These are phyloP conservation scores for Tulasnella sp. DNA, from an alignment of 768 basidiomycete species.

Conservation along the genomic window DNA sequence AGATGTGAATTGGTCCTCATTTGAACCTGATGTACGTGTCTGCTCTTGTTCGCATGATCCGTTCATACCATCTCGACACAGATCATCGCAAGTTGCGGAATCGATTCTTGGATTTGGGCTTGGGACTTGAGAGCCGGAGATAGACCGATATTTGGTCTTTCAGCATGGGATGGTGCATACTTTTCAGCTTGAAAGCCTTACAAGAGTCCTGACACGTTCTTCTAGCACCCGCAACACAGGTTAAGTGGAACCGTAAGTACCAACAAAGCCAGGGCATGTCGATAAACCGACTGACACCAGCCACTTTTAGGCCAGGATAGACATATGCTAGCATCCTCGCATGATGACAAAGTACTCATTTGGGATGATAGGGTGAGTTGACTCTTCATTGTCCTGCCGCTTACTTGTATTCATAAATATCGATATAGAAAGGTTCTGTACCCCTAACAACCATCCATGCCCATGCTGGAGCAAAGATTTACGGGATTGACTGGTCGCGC, in stretches of 20 bases:
- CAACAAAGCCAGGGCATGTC: not conserved
- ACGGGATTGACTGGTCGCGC: conserved; percentile 95
- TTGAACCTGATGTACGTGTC: conserved; percentile 46
- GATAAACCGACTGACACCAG: no score
- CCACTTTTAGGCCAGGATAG: conserved; percentile 38
- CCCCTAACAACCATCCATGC: conserved; percentile 63
- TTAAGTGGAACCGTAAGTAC: conserved; percentile 75
- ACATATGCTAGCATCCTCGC: conserved; percentile 79
- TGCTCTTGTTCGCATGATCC: not conserved
- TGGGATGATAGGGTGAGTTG: conserved; percentile 82
- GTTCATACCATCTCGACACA: not conserved
- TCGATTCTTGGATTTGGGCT: conserved; percentile 89
- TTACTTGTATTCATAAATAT: not conserved
- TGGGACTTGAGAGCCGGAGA: conserved; percentile 75
- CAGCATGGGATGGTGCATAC: conserved; percentile 42
- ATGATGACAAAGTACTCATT: conserved; percentile 71
- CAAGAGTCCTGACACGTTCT: not conserved
- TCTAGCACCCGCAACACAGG: conserved; percentile 77
- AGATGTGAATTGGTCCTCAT: conserved; percentile 94
- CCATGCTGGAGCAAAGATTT: conserved; percentile 74
- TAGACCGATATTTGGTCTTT: conserved; percentile 36
- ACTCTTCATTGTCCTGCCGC: not conserved
- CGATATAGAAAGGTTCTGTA: conserved; percentile 67
- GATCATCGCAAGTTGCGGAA: conserved; percentile 72
- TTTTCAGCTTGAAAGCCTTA: not conserved